Evolutionary conservation across 441 rosid genomes (phyloP), one percentile per base, ranked within the genome.

Genomic region (Kokia cookei): DNA sequence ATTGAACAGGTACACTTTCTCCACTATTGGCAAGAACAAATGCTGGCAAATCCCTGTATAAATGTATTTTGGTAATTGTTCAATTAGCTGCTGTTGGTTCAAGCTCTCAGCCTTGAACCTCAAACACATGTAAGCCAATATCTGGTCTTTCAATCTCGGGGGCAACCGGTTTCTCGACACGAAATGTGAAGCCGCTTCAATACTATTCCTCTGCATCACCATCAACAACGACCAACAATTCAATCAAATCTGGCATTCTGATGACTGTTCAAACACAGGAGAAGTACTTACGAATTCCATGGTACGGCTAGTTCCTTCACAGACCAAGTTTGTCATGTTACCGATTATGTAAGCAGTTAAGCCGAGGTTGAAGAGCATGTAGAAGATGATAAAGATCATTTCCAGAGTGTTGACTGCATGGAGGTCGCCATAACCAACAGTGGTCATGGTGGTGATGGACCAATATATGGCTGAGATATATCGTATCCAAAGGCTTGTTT

Each of bases 401-500:
- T 90, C 95, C 57, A 79, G 50, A 53, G 85, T 81, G 80, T 90
- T 90, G 58, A 85, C 90, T 14, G 95, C 95, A 48, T 90, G 95
- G 5, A 90, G 88, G 73, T 90, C 95, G 4, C 95, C 95, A 65
- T 90, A 90, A 42, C 95, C 95, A 12, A 90, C 93, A 4, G 95
- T 90, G 67, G 90, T 87, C 95, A 90, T 88, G 79, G 95, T 90
- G 73, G 95, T 90, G 73, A 86, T 77, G 64, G 95, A 90, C 95
- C 95, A 90, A 73, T 90, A 90, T 26, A 90, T 48, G 12, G 95
- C 85, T 9, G 90, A 84, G 57, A 88, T 84, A 70, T 90, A 90
- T 43, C 87, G 74, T 32, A 87, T 85, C 81, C 85, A 82, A 14
- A 90, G 87, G 60, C 83, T 84, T 48, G 87, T 82, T 29, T 90